These are phyloP conservation scores for Colletotrichum australisinense DNA, from an alignment of 2,329 filamentous ascomycete genomes.

Conservation along the genomic window DNA sequence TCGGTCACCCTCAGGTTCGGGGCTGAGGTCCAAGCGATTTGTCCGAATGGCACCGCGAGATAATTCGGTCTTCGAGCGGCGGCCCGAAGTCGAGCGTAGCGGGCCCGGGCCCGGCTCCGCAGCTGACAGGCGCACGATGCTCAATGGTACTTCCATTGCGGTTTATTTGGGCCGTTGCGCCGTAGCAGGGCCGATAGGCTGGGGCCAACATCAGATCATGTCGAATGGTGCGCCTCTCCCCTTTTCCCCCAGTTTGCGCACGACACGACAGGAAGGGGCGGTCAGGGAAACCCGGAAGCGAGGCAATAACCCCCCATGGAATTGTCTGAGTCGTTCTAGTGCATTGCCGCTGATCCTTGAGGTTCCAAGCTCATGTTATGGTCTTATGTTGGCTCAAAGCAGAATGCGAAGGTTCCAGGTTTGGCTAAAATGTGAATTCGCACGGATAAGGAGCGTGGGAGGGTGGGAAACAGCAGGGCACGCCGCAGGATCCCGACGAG, in stretches of 20 bases:
- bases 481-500: not conserved
- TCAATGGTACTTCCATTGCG: not conserved
- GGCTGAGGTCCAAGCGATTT: not conserved
- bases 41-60: not conserved
- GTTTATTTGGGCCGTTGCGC: not conserved
- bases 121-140: not conserved
- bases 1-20: not conserved
- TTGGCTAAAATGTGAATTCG: not conserved
- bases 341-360: not conserved
- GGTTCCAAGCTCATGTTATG: not conserved
- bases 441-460: not conserved
- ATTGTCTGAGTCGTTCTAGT: not conserved
- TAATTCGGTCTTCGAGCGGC: not conserved
- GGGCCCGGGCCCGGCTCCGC: not conserved
- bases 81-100: not conserved
- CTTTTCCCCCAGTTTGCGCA: not conserved
- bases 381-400: not conserved
- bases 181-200: conserved; percentile 25
- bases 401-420: not conserved
- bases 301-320: not conserved
- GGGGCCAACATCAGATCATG: conserved; percentile 22
- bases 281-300: not conserved
- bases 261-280: not conserved
- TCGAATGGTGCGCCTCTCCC: not conserved
- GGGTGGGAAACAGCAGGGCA: not conserved